phyloP scores from a whole-genome alignment of 495 filamentous ascomycete species.

The Lophium mytilinum region DNA sequence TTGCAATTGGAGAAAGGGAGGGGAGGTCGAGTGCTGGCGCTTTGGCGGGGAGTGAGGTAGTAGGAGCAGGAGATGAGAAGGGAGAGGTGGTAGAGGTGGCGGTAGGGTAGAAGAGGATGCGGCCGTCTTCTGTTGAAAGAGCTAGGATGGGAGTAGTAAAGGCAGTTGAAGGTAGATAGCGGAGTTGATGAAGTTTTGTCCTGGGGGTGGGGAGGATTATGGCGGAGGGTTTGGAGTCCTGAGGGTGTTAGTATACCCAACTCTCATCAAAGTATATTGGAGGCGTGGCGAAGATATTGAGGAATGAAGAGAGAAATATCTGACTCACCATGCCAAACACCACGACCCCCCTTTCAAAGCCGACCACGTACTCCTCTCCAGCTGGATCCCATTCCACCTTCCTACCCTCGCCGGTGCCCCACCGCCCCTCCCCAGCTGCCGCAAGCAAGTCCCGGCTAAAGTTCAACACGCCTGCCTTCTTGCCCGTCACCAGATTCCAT shows the following conservation, averaged over 20 bases:
- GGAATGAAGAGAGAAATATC: background rate
- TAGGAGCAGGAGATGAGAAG: conserved; percentile 9
- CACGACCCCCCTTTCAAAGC: conserved; percentile 75
- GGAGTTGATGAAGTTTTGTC: conserved; percentile 76
- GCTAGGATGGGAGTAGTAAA: conserved; percentile 49
- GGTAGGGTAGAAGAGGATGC: conserved; percentile 77
- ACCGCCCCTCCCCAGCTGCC: conserved; percentile 66
- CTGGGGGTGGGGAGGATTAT: conserved; percentile 55
- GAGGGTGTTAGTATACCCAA: conserved; percentile 15
- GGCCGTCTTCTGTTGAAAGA: conserved; percentile 87
- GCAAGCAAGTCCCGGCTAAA: conserved; percentile 61
- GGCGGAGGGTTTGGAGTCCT: conserved; percentile 73
- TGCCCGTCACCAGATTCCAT: conserved; percentile 95
- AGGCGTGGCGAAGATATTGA: too few relatives aligned
- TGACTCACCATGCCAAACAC: conserved; percentile 68
- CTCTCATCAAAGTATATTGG: too few relatives aligned
- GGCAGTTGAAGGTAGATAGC: conserved; percentile 49
- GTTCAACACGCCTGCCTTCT: conserved; percentile 85
- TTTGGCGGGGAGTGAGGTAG: conserved; percentile 17
- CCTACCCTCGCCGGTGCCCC: conserved; percentile 72
- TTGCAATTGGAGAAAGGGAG: conserved; percentile 54
- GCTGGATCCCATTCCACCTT: conserved; percentile 72
- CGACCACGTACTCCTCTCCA: conserved; percentile 77
- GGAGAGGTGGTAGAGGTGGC: conserved; percentile 2
- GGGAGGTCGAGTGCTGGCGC: conserved; percentile 32